A percentile compares a stretch with the other conserved stretches of the same genome.
Evolutionary conservation across 495 filamentous ascomycete species (phyloP).

Genomic region (Letharia lupina): DNA sequence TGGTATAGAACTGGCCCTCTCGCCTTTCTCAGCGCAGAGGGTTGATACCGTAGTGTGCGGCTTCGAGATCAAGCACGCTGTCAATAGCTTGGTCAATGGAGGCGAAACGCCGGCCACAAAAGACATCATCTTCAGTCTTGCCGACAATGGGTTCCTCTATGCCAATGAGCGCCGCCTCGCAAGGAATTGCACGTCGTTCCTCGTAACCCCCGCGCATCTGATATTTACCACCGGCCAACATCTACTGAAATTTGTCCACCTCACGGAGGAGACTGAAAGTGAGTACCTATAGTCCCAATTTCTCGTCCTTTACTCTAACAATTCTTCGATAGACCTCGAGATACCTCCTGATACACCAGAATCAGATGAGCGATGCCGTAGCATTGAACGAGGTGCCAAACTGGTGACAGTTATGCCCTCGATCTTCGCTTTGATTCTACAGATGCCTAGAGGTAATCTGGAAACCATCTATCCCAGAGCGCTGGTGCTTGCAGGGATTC

Average conservation of each 20-base stretch:
- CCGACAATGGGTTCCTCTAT: slow-evolving; percentile 66
- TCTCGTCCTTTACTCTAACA: slow-evolving; percentile 14
- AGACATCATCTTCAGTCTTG: slow-evolving; percentile 52
- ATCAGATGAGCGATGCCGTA: slow-evolving; percentile 84
- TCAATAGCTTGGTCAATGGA: background rate
- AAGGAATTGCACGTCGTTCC: slow-evolving; percentile 84
- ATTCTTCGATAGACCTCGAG: slow-evolving; percentile 51
- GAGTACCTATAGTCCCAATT: background rate
- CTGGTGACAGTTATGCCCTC: slow-evolving; percentile 87
- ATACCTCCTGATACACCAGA: slow-evolving; percentile 84
- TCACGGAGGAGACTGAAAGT: slow-evolving; percentile 57
- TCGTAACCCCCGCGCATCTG: slow-evolving; percentile 72
- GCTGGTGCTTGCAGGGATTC: slow-evolving; percentile 80
- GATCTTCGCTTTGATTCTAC: slow-evolving; percentile 69
- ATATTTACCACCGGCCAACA: slow-evolving; percentile 88
- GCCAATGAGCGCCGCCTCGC: slow-evolving; percentile 64
- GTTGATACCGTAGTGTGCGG: slow-evolving; percentile 5
- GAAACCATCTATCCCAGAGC: slow-evolving; percentile 93
- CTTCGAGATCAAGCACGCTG: background rate
- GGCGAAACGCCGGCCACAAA: background rate
- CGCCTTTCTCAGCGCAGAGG: background rate
- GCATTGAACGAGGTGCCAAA: slow-evolving; percentile 78
- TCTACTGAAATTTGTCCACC: slow-evolving; percentile 85
- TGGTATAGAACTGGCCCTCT: background rate
- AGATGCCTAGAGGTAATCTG: slow-evolving; percentile 91